phyloP scores from a whole-genome alignment of 495 filamentous ascomycete species.

The Podospora anserina region DNA sequence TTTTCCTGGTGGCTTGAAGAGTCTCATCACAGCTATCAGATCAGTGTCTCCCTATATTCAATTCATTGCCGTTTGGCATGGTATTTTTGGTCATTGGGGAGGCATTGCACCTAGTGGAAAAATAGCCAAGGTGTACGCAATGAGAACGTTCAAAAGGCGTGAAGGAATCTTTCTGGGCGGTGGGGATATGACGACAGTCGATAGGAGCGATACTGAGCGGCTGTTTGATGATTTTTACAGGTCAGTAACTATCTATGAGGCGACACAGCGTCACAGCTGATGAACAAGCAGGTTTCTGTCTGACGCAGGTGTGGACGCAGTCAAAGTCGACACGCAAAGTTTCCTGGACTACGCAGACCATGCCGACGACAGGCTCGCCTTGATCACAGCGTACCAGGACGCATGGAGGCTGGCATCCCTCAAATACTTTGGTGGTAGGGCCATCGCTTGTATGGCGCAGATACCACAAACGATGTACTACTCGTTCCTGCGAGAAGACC shows the following conservation, averaged over 20 bases:
- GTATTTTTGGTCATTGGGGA: conserved; percentile 94
- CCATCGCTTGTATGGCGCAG: conserved; percentile 91
- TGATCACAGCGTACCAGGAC: conserved; percentile 75
- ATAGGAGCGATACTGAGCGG: conserved; percentile 61
- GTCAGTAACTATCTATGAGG: conserved; percentile 64
- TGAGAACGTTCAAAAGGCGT: conserved; percentile 55
- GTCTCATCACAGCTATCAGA: conserved; percentile 65
- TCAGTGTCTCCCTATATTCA: conserved; percentile 67
- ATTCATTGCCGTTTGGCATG: conserved; percentile 93
- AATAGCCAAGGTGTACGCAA: conserved; percentile 75
- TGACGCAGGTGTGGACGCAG: conserved; percentile 55
- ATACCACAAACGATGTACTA: conserved; percentile 80
- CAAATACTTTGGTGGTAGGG: conserved; percentile 69
- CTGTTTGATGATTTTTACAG: conserved; percentile 92
- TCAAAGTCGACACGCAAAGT: neutral
- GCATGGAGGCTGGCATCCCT: conserved; percentile 78
- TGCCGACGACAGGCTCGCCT: neutral
- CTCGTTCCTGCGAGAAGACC: conserved; percentile 68
- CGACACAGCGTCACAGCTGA: conserved; percentile 83
- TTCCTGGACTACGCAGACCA: neutral
- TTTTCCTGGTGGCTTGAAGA: conserved; percentile 76
- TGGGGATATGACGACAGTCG: conserved; percentile 70
- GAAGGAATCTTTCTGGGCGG: conserved; percentile 49
- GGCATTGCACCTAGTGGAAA: conserved; percentile 70
- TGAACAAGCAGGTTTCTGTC: conserved; percentile 71